Evolutionary conservation across 2,329 filamentous ascomycete genomes (phyloP), one percentile per base, ranked within the genome.

Genomic region (Gyromitra esculenta): DNA sequence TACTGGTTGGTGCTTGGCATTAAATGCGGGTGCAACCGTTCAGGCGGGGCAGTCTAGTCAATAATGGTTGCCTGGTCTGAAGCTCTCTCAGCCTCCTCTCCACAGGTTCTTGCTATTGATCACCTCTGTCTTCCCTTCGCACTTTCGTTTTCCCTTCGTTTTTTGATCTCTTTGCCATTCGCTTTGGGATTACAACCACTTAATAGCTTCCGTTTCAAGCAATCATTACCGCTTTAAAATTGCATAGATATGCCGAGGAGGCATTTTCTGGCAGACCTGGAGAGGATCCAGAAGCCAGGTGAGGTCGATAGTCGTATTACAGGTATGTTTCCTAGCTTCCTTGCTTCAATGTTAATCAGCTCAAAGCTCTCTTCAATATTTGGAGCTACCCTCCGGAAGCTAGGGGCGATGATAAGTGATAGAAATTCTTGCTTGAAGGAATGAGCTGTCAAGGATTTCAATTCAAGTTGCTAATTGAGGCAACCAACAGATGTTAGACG

Each of bases 401-500:
- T 71, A 25, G 35, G 18, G 6, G 35, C 31, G 57, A 37, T 15
- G 37, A 18, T 35, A 45, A 21, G 18, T 37, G 39, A 41, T 9
- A 11, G 52, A 45, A 50, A 11, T 13, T 57, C 25, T 21, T 5
- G 3, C 25, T 15, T 54, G 39, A 25, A 57, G 48, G 21, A 21
- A 43, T 45, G 39, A 37, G 9, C 43, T 65, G 25, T 48, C 15
- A 8, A 39, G 5, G 1, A 25, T 31, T 21, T 5, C 39, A 63
- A 43, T 48, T 45, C 37, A 6, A 8, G 9, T 50, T n/a, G 35
- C 72, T 75, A 65, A 71, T 48, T 65, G 15, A 41, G 2, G 59
- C 37, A 15, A 50, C n/a, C 9, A 48, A 21, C 69, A 62, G 81
- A 85, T 43, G 84, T 97, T 31, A 84, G 84, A 43, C 84, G 85